A percentile compares a stretch with the other conserved stretches of the same genome.
These are phyloP conservation scores for Claviceps spartinae DNA, from an alignment of 2,329 filamentous ascomycete species.

Conservation along the genomic window DNA sequence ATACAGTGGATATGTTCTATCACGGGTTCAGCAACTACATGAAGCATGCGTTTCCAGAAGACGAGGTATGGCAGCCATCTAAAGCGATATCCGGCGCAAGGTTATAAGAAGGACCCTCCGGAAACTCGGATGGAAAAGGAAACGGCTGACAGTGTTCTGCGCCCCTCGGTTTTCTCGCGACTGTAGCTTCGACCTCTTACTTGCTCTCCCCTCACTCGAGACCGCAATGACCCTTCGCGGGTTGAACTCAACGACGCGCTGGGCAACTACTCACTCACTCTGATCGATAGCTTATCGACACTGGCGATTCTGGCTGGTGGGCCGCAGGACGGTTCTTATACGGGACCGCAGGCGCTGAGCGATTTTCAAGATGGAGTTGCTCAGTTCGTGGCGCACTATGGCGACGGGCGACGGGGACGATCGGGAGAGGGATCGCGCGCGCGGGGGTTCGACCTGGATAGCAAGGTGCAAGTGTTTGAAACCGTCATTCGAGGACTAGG, in stretches of 20 bases:
- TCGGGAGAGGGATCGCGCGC: slow-evolving; percentile 58
- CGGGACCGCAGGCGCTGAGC: slow-evolving; percentile 37
- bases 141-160: not conserved
- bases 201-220: slow-evolving; percentile 72
- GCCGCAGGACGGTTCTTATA: slow-evolving; percentile 28
- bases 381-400: slow-evolving; percentile 68
- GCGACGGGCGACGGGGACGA: slow-evolving; percentile 61
- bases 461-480: slow-evolving; percentile 97
- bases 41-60: slow-evolving; percentile 84
- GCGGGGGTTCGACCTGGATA: slow-evolving; percentile 84
- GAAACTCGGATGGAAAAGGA: not conserved
- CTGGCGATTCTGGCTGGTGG: slow-evolving; percentile 81
- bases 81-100: not conserved
- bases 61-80: slow-evolving; percentile 44
- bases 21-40: slow-evolving; percentile 96
- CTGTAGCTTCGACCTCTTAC: slow-evolving; percentile 66
- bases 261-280: slow-evolving; percentile 89
- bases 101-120: not conserved
- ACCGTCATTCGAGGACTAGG: slow-evolving; percentile 90
- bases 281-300: slow-evolving; percentile 90
- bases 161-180: not conserved
- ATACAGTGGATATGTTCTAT: slow-evolving; percentile 75
- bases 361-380: slow-evolving; percentile 73
- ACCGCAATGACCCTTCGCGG: slow-evolving; percentile 63
- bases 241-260: slow-evolving; percentile 89